Evolutionary conservation across 257 asterid species (phyloP), one percentile per base, ranked within the genome.

Genomic region (Vinca minor): DNA sequence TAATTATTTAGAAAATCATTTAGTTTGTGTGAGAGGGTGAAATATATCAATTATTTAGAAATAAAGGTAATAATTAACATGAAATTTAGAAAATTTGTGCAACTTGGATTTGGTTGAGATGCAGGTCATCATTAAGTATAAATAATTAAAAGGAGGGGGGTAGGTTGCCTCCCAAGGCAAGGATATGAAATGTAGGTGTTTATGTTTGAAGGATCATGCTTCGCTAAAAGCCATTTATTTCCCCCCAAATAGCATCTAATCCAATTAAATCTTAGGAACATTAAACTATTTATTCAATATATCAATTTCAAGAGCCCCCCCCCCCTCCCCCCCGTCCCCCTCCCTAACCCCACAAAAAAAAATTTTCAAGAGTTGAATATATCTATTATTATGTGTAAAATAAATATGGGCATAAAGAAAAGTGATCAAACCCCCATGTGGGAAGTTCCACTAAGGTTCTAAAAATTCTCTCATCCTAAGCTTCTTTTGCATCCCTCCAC

Each of bases 91-190:
- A n/a, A n/a, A n/a, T n/a, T n/a, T n/a, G n/a, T n/a, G n/a, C 12
- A 38, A 38, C n/a, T n/a, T n/a, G n/a, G n/a, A n/a, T 38, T 38
- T 5, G 10, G 44, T 38, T 38, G 44, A 38, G 44, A 38, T 7
- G 10, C n/a, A 1, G 44, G 10, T 2, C 12, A 38, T 5, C 13
- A 38, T 5, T 8, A 42, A 13, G 47, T 12, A 42, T 42, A 42
- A 42, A 11, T 13, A 42, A 42, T 12, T 2, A 11, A 5, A 29
- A 58, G 60, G 44, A 42, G 50, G 65, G 28, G 73, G 77, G 81
- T 77, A 62, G 86, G 92, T 81, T 87, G 92, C 83, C 79, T 79
- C 92, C 86, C 74, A 74, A 65, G 73, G 73, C 69, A 73, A n/a
- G 79, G 74, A 71, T 74, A 73, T 62, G 66, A 70, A 73, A 70